Evolutionary conservation across 768 basidiomycete genomes (phyloP).

Genomic region (Leucocoprinus birnbaumii): DNA sequence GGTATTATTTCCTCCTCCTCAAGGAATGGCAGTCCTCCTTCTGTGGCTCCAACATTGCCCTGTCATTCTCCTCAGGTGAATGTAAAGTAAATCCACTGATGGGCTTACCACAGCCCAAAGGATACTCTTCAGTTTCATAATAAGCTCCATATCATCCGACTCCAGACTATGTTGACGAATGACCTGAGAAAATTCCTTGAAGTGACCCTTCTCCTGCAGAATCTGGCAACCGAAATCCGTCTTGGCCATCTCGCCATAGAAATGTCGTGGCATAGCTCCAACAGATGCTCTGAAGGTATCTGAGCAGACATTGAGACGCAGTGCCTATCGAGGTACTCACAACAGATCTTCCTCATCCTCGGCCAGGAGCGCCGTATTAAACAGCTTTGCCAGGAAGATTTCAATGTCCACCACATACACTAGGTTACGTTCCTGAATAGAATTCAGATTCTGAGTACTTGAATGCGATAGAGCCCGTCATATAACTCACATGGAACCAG

Average conservation of each 20-base stretch:
- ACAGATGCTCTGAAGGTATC: constrained; percentile 60
- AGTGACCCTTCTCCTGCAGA: constrained; percentile 87
- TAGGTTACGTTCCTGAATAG: constrained; percentile 79
- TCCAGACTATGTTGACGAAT: constrained; percentile 87
- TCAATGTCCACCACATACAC: constrained; percentile 94
- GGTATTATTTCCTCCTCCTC: constrained; percentile 96
- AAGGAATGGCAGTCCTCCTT: constrained; percentile 89
- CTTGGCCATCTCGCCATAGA: constrained; percentile 97
- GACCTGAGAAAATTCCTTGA: constrained; percentile 86
- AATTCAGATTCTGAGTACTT: not conserved
- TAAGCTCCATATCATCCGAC: constrained; percentile 76
- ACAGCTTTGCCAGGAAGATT: constrained; percentile 81
- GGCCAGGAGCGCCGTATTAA: constrained; percentile 50
- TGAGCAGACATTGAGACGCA: not conserved
- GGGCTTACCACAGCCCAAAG: constrained; percentile 91
- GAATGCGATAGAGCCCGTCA: not conserved
- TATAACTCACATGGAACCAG: constrained; percentile 82
- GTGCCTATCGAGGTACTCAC: constrained; percentile 30
- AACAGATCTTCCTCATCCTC: constrained; percentile 67
- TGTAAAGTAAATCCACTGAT: not conserved
- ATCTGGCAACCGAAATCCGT: constrained; percentile 93
- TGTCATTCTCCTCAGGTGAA: constrained; percentile 25
- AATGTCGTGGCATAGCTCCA: constrained; percentile 88
- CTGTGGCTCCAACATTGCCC: constrained; percentile 93
- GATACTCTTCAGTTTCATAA: constrained; percentile 90